Evolutionary conservation across 371 early-diverging fungal species (phyloP).

Genomic region (Rhizopus microsporus): DNA sequence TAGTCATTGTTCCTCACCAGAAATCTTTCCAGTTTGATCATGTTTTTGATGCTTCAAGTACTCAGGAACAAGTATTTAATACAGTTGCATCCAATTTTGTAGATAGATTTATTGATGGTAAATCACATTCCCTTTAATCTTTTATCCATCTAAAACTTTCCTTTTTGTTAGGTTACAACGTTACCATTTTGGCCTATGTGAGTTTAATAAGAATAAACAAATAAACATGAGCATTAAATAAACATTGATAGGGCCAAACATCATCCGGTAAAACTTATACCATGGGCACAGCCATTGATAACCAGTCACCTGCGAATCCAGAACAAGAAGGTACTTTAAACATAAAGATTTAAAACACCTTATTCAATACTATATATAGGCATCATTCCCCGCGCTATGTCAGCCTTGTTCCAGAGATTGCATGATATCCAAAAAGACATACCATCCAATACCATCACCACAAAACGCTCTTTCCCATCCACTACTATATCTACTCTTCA

Average conservation of each 20-base stretch:
- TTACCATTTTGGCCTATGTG: conserved; percentile 95
- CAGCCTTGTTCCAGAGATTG: conserved; percentile 65
- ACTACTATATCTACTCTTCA: conserved; percentile 11
- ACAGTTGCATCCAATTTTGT: conserved; percentile 71
- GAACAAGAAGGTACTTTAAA: conserved; percentile 47
- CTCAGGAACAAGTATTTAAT: conserved; percentile 79
- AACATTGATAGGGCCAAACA: conserved; percentile 69
- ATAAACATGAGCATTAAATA: conserved; percentile 1
- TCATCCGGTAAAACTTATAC: conserved; percentile 98
- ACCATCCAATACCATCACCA: conserved; percentile 1
- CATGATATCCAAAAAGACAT: conserved; percentile 30
- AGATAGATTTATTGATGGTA: conserved; percentile 88
- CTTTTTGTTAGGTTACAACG: conserved; percentile 83
- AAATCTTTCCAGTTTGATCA: conserved; percentile 76
- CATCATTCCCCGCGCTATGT: conserved; percentile 89
- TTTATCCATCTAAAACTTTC: conserved; percentile 3
- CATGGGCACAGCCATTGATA: conserved; percentile 89
- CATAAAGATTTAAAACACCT: not conserved
- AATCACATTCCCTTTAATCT: not conserved
- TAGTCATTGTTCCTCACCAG: conserved; percentile 55
- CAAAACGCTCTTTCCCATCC: conserved; percentile 4
- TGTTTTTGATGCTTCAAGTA: conserved; percentile 66
- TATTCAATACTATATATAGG: conserved; percentile 45
- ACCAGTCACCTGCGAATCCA: conserved; percentile 47
- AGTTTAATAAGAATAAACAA: conserved; percentile 16